phyloP scores from a whole-genome alignment of 1,284 basidiomycete genomes.

The Hemileia vastatrix region DNA sequence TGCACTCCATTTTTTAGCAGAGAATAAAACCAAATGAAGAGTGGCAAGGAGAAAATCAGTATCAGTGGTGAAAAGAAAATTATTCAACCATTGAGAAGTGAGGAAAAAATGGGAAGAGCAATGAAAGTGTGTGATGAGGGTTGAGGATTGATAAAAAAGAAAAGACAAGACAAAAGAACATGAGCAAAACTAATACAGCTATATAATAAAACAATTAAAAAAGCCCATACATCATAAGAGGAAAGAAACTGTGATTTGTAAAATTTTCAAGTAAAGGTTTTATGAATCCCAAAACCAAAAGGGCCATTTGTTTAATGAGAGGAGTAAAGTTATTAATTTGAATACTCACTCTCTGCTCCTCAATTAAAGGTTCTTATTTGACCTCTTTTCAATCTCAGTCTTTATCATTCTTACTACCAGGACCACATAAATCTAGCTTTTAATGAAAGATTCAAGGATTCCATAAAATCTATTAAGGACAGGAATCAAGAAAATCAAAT shows the following conservation, averaged over 20 bases:
- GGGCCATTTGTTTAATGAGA: constrained; percentile 62
- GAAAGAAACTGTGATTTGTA: constrained; percentile 94
- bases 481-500: constrained; percentile 91
- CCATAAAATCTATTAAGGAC: constrained; percentile 90
- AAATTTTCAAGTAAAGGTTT: constrained; percentile 90
- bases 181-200: background rate
- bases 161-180: constrained; percentile 22
- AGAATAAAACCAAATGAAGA: constrained; percentile 76
- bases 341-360: constrained; percentile 29
- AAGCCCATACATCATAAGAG: constrained; percentile 77
- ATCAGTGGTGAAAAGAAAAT: constrained; percentile 76
- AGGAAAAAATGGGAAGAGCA: constrained; percentile 23
- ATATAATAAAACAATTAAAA: background rate
- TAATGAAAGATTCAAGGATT: constrained; percentile 71
- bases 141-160: constrained; percentile 6
- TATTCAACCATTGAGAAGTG: constrained; percentile 64
- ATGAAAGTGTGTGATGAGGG: constrained; percentile 18
- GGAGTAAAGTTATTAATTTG: constrained; percentile 73
- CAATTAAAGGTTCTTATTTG: constrained; percentile 9
- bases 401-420: constrained; percentile 58
- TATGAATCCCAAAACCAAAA: constrained; percentile 77
- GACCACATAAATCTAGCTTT: constrained; percentile 55
- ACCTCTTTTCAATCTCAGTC: constrained; percentile 13
- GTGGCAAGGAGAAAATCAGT: constrained; percentile 75
- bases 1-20: constrained; percentile 66